Percentiles rank a stretch among this genome's conserved stretches.
These are phyloP conservation scores for Linnemannia schmuckeri DNA, from an alignment of 192 early-diverging fungal genomes.

Conservation along the genomic window DNA sequence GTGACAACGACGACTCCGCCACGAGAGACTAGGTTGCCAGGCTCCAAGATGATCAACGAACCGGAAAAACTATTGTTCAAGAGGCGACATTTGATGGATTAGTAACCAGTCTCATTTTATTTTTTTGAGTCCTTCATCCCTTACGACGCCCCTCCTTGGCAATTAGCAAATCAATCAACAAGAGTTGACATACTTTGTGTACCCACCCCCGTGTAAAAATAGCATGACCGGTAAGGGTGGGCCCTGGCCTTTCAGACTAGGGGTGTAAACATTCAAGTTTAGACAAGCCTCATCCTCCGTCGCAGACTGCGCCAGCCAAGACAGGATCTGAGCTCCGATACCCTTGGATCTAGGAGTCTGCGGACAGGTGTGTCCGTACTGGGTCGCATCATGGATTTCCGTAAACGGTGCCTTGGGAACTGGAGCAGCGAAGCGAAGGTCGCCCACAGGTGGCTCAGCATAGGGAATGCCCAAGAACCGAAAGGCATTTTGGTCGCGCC, in stretches of 20 bases:
- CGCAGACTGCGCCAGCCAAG: constrained; percentile 22
- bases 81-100: background rate
- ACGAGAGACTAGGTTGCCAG: constrained; percentile 46
- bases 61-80: constrained; percentile 27
- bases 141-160: background rate
- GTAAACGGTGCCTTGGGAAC: constrained; percentile 28
- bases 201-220: constrained; percentile 44
- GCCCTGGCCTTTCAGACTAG: constrained; percentile 31
- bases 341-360: constrained; percentile 23
- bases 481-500: constrained; percentile 48
- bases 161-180: background rate
- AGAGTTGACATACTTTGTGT: constrained; percentile 20
- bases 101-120: background rate
- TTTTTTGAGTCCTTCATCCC: background rate
- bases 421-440: constrained; percentile 40
- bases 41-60: constrained; percentile 36
- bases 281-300: constrained; percentile 45
- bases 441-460: constrained; percentile 40
- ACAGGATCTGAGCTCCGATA: background rate
- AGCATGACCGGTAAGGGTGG: constrained; percentile 29
- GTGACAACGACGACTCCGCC: constrained; percentile 52
- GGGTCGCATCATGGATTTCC: background rate
- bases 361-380: constrained; percentile 20
- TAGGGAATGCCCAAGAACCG: constrained; percentile 52
- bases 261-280: constrained; percentile 49